These are phyloP conservation scores for Beta corolliflora DNA, from an alignment of 179 eudicot species.

Conservation along the genomic window DNA sequence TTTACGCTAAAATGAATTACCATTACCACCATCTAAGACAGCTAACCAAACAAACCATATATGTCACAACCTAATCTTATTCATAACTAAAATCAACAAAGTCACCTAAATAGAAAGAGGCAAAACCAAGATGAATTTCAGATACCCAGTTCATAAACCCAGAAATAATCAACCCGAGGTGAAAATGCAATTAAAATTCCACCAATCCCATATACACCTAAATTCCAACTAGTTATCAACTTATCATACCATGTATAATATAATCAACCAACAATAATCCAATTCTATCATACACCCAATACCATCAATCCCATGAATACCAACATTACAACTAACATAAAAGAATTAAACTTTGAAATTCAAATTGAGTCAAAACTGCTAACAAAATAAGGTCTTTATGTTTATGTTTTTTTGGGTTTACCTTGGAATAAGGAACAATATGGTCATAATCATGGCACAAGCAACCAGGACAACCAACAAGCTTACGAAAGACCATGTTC, in stretches of 20 bases:
- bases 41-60: not conserved
- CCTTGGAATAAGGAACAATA: constrained; percentile 93
- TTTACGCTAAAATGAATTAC: not conserved
- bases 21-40: not conserved
- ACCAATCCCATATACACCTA: not conserved
- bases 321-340: not conserved
- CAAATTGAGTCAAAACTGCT: not conserved
- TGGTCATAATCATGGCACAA: constrained; percentile 98
- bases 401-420: constrained; percentile 3
- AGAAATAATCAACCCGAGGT: not conserved
- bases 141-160: not conserved
- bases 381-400: not conserved
- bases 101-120: not conserved
- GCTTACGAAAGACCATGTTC: constrained; percentile 73
- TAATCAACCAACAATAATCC: not conserved
- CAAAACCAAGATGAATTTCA: not conserved
- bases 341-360: not conserved
- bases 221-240: not conserved
- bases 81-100: not conserved
- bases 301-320: not conserved
- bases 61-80: not conserved
- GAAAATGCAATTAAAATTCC: not conserved
- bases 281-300: not conserved
- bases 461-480: constrained; percentile 97
- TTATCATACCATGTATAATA: not conserved